Evolutionary conservation across 768 basidiomycete species (phyloP), one percentile per base, ranked within the genome.

Genomic region (Boletus subcaerulescens): DNA sequence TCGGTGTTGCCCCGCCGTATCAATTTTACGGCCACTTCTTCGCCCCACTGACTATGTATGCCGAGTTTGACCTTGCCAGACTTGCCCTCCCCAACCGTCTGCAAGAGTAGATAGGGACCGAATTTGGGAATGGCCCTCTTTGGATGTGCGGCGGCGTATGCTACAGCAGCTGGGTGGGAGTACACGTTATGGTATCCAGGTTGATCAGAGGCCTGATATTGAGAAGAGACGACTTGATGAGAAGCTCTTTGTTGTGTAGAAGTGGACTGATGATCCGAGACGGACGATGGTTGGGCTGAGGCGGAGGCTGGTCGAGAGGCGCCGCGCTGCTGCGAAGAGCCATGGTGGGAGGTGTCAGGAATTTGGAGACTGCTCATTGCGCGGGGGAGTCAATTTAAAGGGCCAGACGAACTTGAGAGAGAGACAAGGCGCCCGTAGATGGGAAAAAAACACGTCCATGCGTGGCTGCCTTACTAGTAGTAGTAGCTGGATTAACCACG

Each of bases 61-160:
- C 96, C 96, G n/a, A 98, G 84, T 71, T 98, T 98, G 75, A 98
- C 95, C 71, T 98, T 98, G 44, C 94, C 95, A 67, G 97, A 98
- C 76, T 98, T 95, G 61, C 96, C 96, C 74, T 99, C 95, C 43
- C 97, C 97, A 18, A 99, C 80, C 0, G 97, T 98, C 71, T 98
- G 95, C 17, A 99, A 77, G 38, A 98, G 80, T 11, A 98, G 78
- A 71, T 99, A 99, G 0, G 95, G 93, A 0, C 97, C 97, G 61
- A 99, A 98, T 72, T 87, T 89, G 50, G 92, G 92, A 40, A 93
- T 93, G 24, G 85, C 84, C n/a, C 92, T 81, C 51, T 87, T 79
- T 8, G 91, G 91, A 63, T 93, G 91, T 0, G 89, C 87, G 0
- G 87, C 80, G 5, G 84, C 83, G 66, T 88, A 93, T n/a, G 88